Base-by-base conservation (phyloP, 805 yeast species). In the Schwanniomyces pseudopolymorphus region DNA sequence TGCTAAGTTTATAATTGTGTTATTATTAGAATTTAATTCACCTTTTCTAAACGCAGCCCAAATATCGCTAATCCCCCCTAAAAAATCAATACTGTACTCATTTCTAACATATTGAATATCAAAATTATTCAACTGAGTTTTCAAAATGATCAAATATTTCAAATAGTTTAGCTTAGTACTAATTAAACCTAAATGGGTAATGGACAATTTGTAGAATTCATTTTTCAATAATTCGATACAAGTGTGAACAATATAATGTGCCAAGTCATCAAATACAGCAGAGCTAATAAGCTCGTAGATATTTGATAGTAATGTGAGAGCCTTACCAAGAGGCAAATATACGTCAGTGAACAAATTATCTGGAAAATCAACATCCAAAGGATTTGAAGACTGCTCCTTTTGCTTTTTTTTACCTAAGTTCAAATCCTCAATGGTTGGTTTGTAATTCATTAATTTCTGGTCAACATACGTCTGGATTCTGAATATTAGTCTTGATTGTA, bases 241-340 rank as follows among this genome's bases (percentile, higher is more conserved):
- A 38, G 85, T 78, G 59, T 88, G 96, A 3, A 92, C 87, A 43
- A 89, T 83, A 46, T 86, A 81, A 61, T 89, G 96, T 0, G 97
- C 96, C 52, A 91, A 67, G 58, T 89, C 96, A 61, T 89, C 96
- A 67, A 91, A 92, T 1, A 89, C 87, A 10, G 77, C 69, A 2
- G 91, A 82, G 53, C 85, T 84, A 31, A 92, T 79, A 56, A 90
- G 70, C 56, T 88, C 95, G 59, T 89, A 88, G 19, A 91, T 85
- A 59, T 82, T 86, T 27, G 89, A 83, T 25, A 91, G 68, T 5
- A 92, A 66, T 0, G 84, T 77, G 37, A 90, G 67, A 0, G 96
- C 84, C 45, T 79, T 80, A 3, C 79, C 75, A 39, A 89, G 69
- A 1, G 96, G 96, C 11, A 88, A 81, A 60, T 87, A 89, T 56